Evolutionary conservation across 345 rosid species (phyloP).

Genomic region (Psidium guajava): DNA sequence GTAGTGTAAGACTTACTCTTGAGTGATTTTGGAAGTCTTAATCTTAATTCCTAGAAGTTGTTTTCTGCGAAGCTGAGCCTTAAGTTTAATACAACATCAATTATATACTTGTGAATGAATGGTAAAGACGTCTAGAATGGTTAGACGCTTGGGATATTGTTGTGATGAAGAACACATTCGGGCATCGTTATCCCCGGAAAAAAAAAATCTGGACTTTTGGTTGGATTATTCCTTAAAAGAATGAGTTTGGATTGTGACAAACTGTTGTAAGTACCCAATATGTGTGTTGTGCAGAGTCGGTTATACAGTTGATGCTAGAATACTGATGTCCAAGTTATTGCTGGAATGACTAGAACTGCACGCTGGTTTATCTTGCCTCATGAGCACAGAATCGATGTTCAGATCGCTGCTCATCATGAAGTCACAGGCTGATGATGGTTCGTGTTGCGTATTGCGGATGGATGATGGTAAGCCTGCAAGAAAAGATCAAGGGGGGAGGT

Average conservation of each 20-base stretch:
- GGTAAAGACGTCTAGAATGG: neutral
- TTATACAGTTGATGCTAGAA: neutral
- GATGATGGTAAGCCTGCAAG: neutral
- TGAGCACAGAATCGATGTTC: neutral
- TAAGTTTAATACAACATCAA: neutral
- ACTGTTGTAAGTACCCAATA: neutral
- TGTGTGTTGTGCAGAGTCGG: neutral
- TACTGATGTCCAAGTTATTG: neutral
- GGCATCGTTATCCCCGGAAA: neutral
- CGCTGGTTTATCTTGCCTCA: neutral
- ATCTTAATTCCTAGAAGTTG: neutral
- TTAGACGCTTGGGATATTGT: neutral
- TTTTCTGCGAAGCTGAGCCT: no score
- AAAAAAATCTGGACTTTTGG: neutral
- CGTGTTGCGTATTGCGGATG: no score
- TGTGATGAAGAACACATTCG: neutral
- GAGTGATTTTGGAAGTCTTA: neutral
- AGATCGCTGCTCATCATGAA: neutral
- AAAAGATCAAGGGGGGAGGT: neutral
- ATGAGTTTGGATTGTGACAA: neutral
- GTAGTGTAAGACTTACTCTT: neutral
- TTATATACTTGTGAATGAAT: neutral
- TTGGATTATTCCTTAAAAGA: neutral
- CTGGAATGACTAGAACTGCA: neutral
- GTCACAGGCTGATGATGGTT: neutral